A percentile compares a stretch with the other conserved stretches of the same genome.
These are phyloP conservation scores for Pythium vanterpoolii DNA, from an alignment of 352 stramenopile species.

Conservation along the genomic window DNA sequence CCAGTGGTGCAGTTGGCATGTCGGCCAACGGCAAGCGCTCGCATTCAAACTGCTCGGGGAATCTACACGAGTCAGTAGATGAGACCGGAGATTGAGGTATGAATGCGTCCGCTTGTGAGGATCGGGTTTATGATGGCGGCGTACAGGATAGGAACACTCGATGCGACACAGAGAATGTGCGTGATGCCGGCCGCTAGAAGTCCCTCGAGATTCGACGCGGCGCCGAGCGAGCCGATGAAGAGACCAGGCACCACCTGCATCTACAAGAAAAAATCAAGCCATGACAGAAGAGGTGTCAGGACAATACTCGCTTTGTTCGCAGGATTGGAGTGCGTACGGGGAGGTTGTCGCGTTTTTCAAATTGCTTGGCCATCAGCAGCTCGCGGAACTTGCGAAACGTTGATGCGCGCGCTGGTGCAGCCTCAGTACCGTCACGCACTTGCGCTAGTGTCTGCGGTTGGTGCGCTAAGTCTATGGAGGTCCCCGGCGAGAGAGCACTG, in stretches of 20 bases:
- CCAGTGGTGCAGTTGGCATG: slow-evolving; percentile 34
- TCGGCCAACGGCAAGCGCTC: slow-evolving; percentile 53
- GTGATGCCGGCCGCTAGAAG: slow-evolving; percentile 42
- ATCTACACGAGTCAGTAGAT: slow-evolving; percentile 24
- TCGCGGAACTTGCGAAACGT: slow-evolving; percentile 61
- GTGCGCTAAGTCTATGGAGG: too few relatives aligned
- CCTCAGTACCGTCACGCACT: not conserved
- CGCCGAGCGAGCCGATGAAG: slow-evolving; percentile 69
- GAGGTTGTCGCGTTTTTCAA: slow-evolving; percentile 38
- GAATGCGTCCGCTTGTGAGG: not conserved
- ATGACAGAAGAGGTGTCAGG: not conserved
- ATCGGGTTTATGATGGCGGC: not conserved
- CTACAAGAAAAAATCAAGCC: slow-evolving; percentile 5
- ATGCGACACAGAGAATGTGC: slow-evolving; percentile 58
- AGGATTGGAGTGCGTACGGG: slow-evolving; percentile 22
- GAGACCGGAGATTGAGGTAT: not conserved
- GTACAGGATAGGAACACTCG: slow-evolving; percentile 38
- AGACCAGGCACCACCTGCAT: slow-evolving; percentile 37
- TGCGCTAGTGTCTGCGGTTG: not conserved
- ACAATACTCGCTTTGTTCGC: not conserved
- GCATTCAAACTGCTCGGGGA: slow-evolving; percentile 52
- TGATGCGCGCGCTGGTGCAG: not conserved
- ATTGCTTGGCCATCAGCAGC: slow-evolving; percentile 50
- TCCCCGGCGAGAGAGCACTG: not conserved
- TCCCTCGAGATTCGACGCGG: slow-evolving; percentile 43